These are phyloP conservation scores for Apophysomyces sp. DNA, from an alignment of 371 early-diverging fungal genomes.

Conservation along the genomic window DNA sequence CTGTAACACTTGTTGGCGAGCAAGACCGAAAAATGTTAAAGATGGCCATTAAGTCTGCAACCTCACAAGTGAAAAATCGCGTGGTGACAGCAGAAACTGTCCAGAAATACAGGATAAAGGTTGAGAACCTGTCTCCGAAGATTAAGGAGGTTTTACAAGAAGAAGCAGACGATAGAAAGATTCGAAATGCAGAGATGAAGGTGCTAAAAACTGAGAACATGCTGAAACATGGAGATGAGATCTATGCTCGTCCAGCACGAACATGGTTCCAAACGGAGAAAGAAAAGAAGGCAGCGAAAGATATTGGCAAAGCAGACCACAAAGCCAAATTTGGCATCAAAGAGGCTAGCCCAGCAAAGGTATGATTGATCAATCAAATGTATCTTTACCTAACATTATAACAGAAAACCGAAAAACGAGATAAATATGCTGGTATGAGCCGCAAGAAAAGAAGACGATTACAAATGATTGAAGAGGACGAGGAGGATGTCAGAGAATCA, in stretches of 20 bases:
- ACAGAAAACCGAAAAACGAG: conserved; percentile 52
- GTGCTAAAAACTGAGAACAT: conserved; percentile 83
- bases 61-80: conserved; percentile 79
- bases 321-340: conserved; percentile 29
- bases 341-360: conserved; percentile 19
- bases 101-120: conserved; percentile 66
- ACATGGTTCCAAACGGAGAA: conserved; percentile 91
- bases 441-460: conserved; percentile 62
- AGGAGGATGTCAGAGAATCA: conserved; percentile 49
- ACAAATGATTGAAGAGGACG: conserved; percentile 62
- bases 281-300: conserved; percentile 51
- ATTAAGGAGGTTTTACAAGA: conserved; percentile 80
- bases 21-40: conserved; percentile 92
- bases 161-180: conserved; percentile 77
- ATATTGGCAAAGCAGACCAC: conserved; percentile 14
- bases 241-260: conserved; percentile 85
- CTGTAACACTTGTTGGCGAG: conserved; percentile 92
- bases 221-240: conserved; percentile 82
- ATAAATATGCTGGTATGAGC: conserved; percentile 66
- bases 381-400: not conserved
- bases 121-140: conserved; percentile 64
- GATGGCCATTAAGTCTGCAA: conserved; percentile 85
- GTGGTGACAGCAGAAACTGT: conserved; percentile 79
- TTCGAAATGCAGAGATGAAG: conserved; percentile 89
- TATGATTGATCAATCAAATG: conserved; percentile 1